phyloP scores from a whole-genome alignment of 2,329 filamentous ascomycete genomes.

The Colletotrichum salicis region DNA sequence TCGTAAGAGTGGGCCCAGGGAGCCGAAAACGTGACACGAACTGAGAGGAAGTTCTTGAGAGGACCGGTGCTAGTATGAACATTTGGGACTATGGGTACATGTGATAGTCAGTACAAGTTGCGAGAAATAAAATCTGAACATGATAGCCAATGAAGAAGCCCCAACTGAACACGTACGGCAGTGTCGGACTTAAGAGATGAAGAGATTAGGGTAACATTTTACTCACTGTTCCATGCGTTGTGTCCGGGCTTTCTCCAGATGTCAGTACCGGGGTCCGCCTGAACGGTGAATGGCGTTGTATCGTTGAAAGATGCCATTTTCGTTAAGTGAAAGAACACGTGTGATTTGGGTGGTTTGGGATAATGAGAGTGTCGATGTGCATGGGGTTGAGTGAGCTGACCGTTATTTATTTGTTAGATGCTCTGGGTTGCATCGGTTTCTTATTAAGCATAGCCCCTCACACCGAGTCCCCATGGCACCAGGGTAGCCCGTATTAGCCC shows the following conservation, averaged over 20 bases:
- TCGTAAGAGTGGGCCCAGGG: constrained; percentile 58
- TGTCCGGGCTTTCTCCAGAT: constrained; percentile 76
- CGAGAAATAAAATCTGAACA: background rate
- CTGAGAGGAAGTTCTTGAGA: constrained; percentile 68
- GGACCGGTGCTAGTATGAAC: constrained; percentile 53
- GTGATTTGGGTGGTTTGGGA: background rate
- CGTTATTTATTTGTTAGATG: background rate
- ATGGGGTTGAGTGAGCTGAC: background rate
- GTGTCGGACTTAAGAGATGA: background rate
- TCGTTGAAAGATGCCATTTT: background rate
- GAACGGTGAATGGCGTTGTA: constrained; percentile 58
- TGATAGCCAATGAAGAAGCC: background rate
- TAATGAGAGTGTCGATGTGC: background rate
- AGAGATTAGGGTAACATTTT: background rate
- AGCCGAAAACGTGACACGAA: constrained; percentile 70
- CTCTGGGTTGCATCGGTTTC: background rate
- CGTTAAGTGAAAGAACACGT: background rate
- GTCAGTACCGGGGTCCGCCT: constrained; percentile 71
- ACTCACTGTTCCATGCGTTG: constrained; percentile 69
- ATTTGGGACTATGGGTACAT: constrained; percentile 23
- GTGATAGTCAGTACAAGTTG: constrained; percentile 28
- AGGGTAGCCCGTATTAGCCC: background rate
- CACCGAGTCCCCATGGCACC: background rate
- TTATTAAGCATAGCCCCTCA: background rate
- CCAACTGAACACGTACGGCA: background rate